phyloP scores from a whole-genome alignment of 2,329 filamentous ascomycete species.

The Pseudogymnoascus destructans region DNA sequence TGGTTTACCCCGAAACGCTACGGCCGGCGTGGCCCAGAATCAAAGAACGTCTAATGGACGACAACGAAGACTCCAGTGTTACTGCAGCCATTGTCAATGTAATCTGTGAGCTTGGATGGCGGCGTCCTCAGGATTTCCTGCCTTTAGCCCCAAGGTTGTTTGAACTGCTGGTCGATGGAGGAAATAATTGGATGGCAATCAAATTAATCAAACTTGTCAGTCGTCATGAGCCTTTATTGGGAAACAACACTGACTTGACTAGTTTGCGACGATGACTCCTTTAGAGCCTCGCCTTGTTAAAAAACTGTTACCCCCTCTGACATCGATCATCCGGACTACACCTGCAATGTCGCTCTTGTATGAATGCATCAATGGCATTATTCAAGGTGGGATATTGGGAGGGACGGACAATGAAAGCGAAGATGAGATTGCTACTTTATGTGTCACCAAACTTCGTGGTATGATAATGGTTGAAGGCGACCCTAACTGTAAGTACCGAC shows the following conservation, averaged over 20 bases:
- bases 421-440: slow-evolving; percentile 84
- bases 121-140: slow-evolving; percentile 84
- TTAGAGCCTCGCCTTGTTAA: slow-evolving; percentile 82
- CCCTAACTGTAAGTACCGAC: slow-evolving; percentile 59
- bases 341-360: slow-evolving; percentile 97
- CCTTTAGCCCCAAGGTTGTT: slow-evolving; percentile 85
- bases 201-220: slow-evolving; percentile 91
- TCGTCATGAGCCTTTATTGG: slow-evolving; percentile 15
- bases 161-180: slow-evolving; percentile 77
- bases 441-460: slow-evolving; percentile 80
- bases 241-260: slow-evolving; percentile 50
- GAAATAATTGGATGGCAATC: slow-evolving; percentile 99
- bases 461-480: slow-evolving; percentile 93
- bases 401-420: slow-evolving; percentile 67
- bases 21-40: slow-evolving; percentile 94
- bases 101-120: slow-evolving; percentile 89
- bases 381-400: slow-evolving; percentile 86
- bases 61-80: slow-evolving; percentile 79
- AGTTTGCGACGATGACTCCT: slow-evolving; percentile 92
- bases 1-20: slow-evolving; percentile 93
- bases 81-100: slow-evolving; percentile 96
- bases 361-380: slow-evolving; percentile 96
- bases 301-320: slow-evolving; percentile 82
- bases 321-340: slow-evolving; percentile 85
- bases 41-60: slow-evolving; percentile 84